Evolutionary conservation across 179 eudicot genomes (phyloP), one percentile per base, ranked within the genome.

Genomic region (Silene vulgaris): DNA sequence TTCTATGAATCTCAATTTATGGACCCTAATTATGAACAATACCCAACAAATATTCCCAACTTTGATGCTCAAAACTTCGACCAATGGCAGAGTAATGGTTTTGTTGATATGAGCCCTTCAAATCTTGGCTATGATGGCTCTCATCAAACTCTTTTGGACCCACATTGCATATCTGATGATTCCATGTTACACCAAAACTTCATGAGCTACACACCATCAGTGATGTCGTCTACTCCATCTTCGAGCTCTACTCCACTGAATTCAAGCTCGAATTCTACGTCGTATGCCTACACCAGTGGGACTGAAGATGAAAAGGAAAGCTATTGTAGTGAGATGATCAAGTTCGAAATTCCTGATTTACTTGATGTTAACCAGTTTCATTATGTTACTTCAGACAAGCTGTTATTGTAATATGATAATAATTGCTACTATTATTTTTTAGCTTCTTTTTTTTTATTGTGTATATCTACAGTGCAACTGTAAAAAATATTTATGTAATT

Each of bases 281-380:
- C 84, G 1, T 80, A 81, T 40, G 57, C 84, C 29, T 81, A 78
- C 80, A 76, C 75, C 75, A 77, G 84, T 73, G 5, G 43, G 74
- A 72, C 17, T 43, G 98, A 89, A 62, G 91, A 91, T 43, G 97
- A 91, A 71, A 86, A 80, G 61, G 97, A 93, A 37, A 74, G 92
- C 81, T 88, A 88, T 73, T 83, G 87, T 80, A 91, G 85, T 79
- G 79, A 84, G 19, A 77, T 76, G 84, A 79, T 88, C 77, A 77
- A 87, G 80, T 88, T 80, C 73, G 92, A 91, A 69, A 83, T 88
- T 19, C 85, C 89, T 48, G 87, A 91, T 76, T 52, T 87, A 68
- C 71, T 86, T 77, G 96, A 86, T 84, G 87, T 82, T 65, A 80
- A 74, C 73, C 87, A 84, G 35, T 91, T 84, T 79, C 57, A 50